Conservation (phyloP, 2,329 filamentous ascomycete species). For the Blastomyces silverae region DNA sequence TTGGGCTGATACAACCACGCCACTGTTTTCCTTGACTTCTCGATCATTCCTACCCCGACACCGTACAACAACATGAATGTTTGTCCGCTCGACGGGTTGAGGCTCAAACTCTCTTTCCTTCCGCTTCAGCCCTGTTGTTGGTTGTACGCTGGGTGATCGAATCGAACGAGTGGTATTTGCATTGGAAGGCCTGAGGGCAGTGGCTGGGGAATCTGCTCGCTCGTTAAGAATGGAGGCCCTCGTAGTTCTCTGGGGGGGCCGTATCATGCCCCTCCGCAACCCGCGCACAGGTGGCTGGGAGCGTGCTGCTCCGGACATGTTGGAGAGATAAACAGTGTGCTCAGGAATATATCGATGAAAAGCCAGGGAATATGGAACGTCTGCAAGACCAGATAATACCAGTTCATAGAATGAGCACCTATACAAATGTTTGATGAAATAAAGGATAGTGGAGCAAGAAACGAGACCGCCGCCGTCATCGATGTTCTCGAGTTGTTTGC, state of each 20-base stretch:
- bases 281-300: slow-evolving; percentile 30
- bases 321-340: background rate
- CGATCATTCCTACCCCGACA: slow-evolving; percentile 89
- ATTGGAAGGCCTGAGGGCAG: slow-evolving; percentile 56
- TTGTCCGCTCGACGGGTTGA: slow-evolving; percentile 53
- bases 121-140: slow-evolving; percentile 62
- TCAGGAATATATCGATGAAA: background rate
- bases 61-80: slow-evolving; percentile 94
- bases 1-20: slow-evolving; percentile 80
- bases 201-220: slow-evolving; percentile 61
- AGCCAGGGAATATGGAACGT: background rate
- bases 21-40: slow-evolving; percentile 89
- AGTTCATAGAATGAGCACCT: background rate
- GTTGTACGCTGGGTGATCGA: slow-evolving; percentile 41
- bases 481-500: background rate
- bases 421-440: background rate
- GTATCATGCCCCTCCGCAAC: slow-evolving; percentile 46
- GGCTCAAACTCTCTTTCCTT: slow-evolving; percentile 80
- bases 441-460: background rate
- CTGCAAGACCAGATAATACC: background rate
- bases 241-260: slow-evolving; percentile 44
- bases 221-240: slow-evolving; percentile 49
- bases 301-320: slow-evolving; percentile 19
- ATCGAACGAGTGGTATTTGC: slow-evolving; percentile 33
- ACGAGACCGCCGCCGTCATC: background rate